Evolutionary conservation across 2,329 filamentous ascomycete species (phyloP), one percentile per base, ranked within the genome.

Genomic region (Botrytis tulipae): DNA sequence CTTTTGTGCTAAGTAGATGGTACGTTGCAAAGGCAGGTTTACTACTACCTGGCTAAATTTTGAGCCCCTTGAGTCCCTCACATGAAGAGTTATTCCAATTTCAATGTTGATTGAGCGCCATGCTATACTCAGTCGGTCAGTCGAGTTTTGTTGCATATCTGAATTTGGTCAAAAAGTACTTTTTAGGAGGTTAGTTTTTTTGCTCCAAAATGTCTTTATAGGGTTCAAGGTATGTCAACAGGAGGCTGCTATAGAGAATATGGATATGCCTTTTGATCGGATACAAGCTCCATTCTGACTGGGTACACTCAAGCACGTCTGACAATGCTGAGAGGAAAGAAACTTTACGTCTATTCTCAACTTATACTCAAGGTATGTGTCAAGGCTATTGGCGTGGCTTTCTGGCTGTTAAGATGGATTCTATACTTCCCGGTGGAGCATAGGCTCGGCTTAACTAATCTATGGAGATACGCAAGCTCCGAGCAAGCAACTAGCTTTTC

Each of bases 71-170:
- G 3, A 12, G 6, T 18, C 1, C 2, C 16, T 66, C 5, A 3
- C 4, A 12, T 1, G 25, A n/a, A 5, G 7, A 37, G 18, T 37
- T 37, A 37, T 37, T 51, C 9, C 0, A 25, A 1, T 66, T 66
- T n/a, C 1, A 6, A n/a, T 20, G 1, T 37, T 51, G 18, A 22
- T 25, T 8, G 3, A 25, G 9, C 6, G 4, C 5, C 3, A 3
- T n/a, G 4, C 32, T 48, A n/a, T 48, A n/a, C 8, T 22, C 4
- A 4, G 3, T 9, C 22, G 9, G 22, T 14, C 10, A 42, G 12
- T 7, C 12, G 25, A 18, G 1, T 29, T 25, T 62, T 18, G 25
- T n/a, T 42, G 37, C 25, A 62, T 10, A 42, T 42, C 37, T 42
- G 60, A 2, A 1, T 62, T 37, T 35, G 35, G 35, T 25, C 18